These are phyloP conservation scores for Nakazawaea siamensis DNA, from an alignment of 805 yeast genomes.

Conservation along the genomic window DNA sequence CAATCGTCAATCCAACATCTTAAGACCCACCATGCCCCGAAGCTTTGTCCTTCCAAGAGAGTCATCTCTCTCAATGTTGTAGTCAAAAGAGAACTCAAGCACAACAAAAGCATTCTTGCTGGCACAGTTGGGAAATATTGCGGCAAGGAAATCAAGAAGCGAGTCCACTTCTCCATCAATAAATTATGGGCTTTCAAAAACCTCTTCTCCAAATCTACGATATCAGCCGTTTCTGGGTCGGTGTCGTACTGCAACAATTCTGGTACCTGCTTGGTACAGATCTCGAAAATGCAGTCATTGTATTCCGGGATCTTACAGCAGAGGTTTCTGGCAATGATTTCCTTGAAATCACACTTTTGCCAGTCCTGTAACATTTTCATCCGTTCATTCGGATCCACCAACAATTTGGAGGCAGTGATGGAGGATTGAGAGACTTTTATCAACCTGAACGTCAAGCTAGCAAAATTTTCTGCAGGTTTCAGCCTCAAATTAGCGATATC, in stretches of 20 bases:
- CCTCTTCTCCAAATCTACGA: constrained; percentile 9
- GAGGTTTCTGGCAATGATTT: constrained; percentile 10
- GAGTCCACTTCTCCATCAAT: constrained; percentile 20
- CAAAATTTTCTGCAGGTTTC: constrained; percentile 43
- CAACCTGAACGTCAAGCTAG: constrained; percentile 43
- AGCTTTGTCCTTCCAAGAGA: constrained; percentile 46
- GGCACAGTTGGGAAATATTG: constrained; percentile 37
- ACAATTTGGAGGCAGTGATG: constrained; percentile 5
- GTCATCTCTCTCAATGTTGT: constrained; percentile 57
- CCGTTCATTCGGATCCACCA: constrained; percentile 20
- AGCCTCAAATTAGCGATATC: constrained; percentile 44
- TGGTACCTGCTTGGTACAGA: constrained; percentile 28
- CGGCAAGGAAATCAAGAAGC: constrained; percentile 30
- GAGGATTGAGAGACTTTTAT: constrained; percentile 37
- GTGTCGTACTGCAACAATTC: constrained; percentile 18
- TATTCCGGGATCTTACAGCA: constrained; percentile 15
- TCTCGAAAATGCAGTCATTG: constrained; percentile 21
- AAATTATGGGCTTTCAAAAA: constrained; percentile 5
- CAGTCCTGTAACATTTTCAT: constrained; percentile 41
- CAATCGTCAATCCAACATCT: constrained; percentile 74
- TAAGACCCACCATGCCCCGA: constrained; percentile 70
- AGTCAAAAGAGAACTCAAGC: constrained; percentile 45
- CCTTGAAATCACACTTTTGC: constrained; percentile 31
- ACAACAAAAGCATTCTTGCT: constrained; percentile 47
- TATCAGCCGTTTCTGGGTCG: too few relatives aligned